Evolutionary conservation across 352 stramenopile species (phyloP).

Genomic region (Phytophthora uliginosa): DNA sequence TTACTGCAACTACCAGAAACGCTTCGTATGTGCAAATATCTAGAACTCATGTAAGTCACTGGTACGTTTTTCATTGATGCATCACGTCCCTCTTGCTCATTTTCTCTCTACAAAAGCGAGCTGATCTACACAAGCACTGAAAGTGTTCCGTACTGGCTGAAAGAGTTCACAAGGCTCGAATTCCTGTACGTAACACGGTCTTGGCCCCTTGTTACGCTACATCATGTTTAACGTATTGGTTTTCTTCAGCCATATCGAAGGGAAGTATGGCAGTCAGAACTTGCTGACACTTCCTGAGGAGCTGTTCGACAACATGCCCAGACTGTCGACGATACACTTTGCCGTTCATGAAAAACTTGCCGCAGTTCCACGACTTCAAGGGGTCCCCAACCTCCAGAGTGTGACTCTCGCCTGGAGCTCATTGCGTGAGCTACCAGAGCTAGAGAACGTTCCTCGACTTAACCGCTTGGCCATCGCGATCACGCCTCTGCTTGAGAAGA

Average conservation of each 20-base stretch:
- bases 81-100: constrained; percentile 1
- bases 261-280: constrained; percentile 28
- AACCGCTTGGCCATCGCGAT: not conserved
- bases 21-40: constrained; percentile 18
- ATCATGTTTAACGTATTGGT: not conserved
- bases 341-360: constrained; percentile 20
- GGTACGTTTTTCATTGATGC: not conserved
- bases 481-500: not conserved
- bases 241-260: constrained; percentile 29
- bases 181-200: constrained; percentile 19
- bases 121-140: constrained; percentile 28
- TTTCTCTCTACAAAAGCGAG: not conserved
- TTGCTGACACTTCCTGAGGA: constrained; percentile 17
- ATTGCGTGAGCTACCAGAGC: constrained; percentile 3
- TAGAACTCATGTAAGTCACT: constrained; percentile 34
- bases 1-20: constrained; percentile 26
- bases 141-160: constrained; percentile 22
- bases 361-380: constrained; percentile 12
- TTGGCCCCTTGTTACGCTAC: not conserved
- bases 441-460: constrained; percentile 4
- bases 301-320: constrained; percentile 30
- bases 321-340: constrained; percentile 30
- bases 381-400: constrained; percentile 25
- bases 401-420: constrained; percentile 13
- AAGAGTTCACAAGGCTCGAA: constrained; percentile 23